These are phyloP conservation scores for Globisporangium megalacanthum DNA, from an alignment of 352 stramenopile genomes.

Conservation along the genomic window DNA sequence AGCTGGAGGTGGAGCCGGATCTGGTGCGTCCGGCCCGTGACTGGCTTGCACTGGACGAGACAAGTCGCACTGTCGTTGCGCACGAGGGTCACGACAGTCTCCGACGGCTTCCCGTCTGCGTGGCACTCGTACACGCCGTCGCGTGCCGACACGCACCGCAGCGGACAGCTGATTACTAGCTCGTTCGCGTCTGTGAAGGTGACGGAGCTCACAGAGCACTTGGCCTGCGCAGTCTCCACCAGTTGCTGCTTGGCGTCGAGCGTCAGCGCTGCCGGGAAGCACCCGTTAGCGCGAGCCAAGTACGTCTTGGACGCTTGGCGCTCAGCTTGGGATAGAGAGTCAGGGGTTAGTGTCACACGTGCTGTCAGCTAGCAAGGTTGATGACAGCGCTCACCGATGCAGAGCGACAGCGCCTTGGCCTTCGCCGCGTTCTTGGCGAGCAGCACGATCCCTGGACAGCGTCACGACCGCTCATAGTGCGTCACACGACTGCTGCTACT, in stretches of 20 bases:
- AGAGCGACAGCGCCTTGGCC: slow-evolving; percentile 61
- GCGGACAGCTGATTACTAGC: slow-evolving; percentile 78
- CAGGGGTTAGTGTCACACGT: background rate
- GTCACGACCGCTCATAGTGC: background rate
- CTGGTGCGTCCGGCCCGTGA: slow-evolving; percentile 96
- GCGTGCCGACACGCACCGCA: slow-evolving; percentile 76
- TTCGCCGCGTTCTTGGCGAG: slow-evolving; percentile 75
- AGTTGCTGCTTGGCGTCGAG: slow-evolving; percentile 31
- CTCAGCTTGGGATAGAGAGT: slow-evolving; percentile 34
- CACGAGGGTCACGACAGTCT: slow-evolving; percentile 69
- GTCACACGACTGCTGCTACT: background rate
- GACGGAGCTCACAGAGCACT: slow-evolving; percentile 42
- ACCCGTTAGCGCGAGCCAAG: slow-evolving; percentile 88
- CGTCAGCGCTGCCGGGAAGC: slow-evolving; percentile 68
- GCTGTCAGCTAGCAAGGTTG: background rate
- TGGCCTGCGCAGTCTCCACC: slow-evolving; percentile 26
- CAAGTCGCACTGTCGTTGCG: slow-evolving; percentile 61
- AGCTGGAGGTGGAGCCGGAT: slow-evolving; percentile 96
- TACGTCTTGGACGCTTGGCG: slow-evolving; percentile 93
- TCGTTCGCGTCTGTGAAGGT: slow-evolving; percentile 40
- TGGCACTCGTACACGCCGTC: slow-evolving; percentile 84
- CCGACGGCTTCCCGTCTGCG: slow-evolving; percentile 68
- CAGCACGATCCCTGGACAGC: slow-evolving; percentile 56
- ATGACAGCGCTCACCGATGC: slow-evolving; percentile 44
- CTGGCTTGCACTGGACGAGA: slow-evolving; percentile 90